Evolutionary conservation across 805 yeast species (phyloP).

Genomic region (Pichia rugopelliculosa): DNA sequence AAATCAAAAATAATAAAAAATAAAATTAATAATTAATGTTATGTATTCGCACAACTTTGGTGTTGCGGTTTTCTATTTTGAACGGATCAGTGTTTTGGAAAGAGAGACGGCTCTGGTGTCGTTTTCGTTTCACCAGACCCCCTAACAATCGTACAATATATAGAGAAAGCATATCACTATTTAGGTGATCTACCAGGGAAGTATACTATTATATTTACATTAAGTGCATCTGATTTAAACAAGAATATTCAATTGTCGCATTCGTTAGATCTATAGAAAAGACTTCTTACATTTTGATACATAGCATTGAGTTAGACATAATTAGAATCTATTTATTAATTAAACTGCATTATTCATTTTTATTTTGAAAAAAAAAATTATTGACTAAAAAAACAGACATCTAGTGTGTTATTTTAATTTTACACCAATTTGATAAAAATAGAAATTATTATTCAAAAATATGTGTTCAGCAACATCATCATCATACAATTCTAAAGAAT

Average conservation of each 20-base stretch:
- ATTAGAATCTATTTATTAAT: not conserved
- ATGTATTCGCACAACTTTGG: not conserved
- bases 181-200: no score
- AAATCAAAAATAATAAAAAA: no score
- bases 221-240: no score
- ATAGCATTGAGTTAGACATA: not conserved
- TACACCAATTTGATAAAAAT: no score
- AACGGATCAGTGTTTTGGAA: not conserved
- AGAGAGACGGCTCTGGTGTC: no score
- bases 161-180: no score
- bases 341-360: not conserved
- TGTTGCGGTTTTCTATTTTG: not conserved
- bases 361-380: no score
- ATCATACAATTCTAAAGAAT: conserved; percentile 16
- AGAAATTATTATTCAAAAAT: not conserved
- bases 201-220: no score
- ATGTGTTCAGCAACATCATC: conserved; percentile 8
- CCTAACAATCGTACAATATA: no score
- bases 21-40: no score
- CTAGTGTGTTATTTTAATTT: not conserved
- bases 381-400: not conserved
- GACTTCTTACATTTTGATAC: not conserved
- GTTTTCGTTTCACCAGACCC: no score
- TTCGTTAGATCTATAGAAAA: not conserved
- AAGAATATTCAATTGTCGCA: no score